A percentile compares a stretch with the other conserved stretches of the same genome.
These are phyloP conservation scores for Aspergillus cristatus DNA, from an alignment of 495 filamentous ascomycete species.

Conservation along the genomic window DNA sequence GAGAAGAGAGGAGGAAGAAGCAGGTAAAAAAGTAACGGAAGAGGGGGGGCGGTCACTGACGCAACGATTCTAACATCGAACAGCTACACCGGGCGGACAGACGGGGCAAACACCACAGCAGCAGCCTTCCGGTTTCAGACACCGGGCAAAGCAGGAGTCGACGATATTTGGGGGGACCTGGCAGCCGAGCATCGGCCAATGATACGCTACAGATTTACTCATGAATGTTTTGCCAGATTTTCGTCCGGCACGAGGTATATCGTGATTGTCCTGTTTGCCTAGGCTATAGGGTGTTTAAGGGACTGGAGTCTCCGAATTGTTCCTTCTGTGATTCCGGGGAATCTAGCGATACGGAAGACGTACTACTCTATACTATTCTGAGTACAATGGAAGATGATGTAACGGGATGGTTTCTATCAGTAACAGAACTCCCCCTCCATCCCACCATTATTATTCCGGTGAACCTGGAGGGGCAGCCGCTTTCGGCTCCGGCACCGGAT, in stretches of 20 bases:
- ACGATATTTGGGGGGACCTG: constrained; percentile 34
- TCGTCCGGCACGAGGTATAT: constrained; percentile 14
- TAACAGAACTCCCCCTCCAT: too few species aligned
- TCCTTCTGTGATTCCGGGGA: too few species aligned
- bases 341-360: too few species aligned
- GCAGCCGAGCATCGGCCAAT: constrained; percentile 30
- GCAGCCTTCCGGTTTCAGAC: constrained; percentile 41
- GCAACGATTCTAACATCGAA: constrained; percentile 25
- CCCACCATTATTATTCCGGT: too few species aligned
- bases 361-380: too few species aligned
- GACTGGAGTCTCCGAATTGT: background rate
- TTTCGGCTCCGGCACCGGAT: too few species aligned
- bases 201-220: constrained; percentile 10
- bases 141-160: constrained; percentile 43
- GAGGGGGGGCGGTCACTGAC: constrained; percentile 22
- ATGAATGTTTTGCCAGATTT: too few species aligned
- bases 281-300: constrained; percentile 13
- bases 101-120: constrained; percentile 22
- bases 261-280: constrained; percentile 9
- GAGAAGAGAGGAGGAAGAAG: constrained; percentile 27
- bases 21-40: constrained; percentile 18
- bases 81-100: constrained; percentile 29
- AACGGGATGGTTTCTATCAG: too few species aligned
- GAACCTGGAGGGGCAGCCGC: too few species aligned
- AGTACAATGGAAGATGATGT: too few species aligned